Percentiles rank a stretch among this genome's conserved stretches.
phyloP scores from a whole-genome alignment of 768 basidiomycete species.

The Coprinopsis strossmayeri region DNA sequence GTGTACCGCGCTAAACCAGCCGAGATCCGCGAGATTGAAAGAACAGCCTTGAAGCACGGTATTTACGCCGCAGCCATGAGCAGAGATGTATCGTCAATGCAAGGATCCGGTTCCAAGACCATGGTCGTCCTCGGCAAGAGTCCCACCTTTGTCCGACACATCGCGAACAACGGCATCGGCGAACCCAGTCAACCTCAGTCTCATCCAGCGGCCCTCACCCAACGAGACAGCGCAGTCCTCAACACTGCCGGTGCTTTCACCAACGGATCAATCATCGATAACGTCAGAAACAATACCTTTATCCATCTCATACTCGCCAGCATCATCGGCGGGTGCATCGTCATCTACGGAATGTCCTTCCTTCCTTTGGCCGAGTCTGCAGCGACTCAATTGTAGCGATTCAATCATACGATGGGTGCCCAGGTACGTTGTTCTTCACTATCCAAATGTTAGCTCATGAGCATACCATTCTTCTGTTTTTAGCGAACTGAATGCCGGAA shows the following conservation, averaged over 20 bases:
- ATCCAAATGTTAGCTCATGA: no score
- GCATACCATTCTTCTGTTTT: no score
- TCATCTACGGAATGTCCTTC: slow-evolving; percentile 6
- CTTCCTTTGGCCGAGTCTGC: background rate
- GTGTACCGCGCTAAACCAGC: background rate
- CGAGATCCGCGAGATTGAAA: background rate
- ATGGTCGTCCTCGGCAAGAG: slow-evolving; percentile 8
- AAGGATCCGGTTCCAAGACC: background rate
- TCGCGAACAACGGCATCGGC: background rate
- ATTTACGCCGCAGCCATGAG: slow-evolving; percentile 3
- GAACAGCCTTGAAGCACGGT: background rate
- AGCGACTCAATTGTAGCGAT: background rate
- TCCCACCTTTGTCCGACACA: background rate
- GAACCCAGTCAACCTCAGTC: background rate
- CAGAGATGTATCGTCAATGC: background rate
- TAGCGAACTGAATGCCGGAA: no score
- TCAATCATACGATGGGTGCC: background rate
- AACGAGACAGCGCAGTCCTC: background rate
- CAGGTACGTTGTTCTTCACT: no score
- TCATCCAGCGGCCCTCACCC: no score
- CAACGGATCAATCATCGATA: no score
- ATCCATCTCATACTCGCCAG: slow-evolving; percentile 1
- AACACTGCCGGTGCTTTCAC: slow-evolving; percentile 2
- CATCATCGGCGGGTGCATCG: background rate
- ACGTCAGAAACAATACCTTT: background rate